A percentile compares a stretch with the other conserved stretches of the same genome.
Conservation (phyloP, 2,329 filamentous ascomycete species). For the Neofusicoccum cordaticola region DNA sequence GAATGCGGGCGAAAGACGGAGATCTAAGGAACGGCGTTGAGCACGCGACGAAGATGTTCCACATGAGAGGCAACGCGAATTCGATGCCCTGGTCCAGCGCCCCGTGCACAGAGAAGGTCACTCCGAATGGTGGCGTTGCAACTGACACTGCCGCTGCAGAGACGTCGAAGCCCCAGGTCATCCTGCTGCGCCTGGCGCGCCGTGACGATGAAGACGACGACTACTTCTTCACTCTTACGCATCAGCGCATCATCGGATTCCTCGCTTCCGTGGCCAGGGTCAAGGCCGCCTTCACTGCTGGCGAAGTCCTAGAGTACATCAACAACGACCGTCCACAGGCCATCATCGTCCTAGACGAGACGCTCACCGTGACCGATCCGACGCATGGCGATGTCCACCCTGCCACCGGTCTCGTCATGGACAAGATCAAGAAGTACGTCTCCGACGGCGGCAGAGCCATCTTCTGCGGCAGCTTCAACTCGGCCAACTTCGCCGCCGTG, state of each 20-base stretch:
- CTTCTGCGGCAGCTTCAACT: not conserved
- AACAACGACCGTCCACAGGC: not conserved
- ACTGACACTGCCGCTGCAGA: not conserved
- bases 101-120: not conserved
- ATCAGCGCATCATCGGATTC: not conserved
- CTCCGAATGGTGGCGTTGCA: not conserved
- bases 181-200: not conserved
- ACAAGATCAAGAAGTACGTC: not conserved
- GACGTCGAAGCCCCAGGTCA: not conserved
- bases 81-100: not conserved
- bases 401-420: not conserved
- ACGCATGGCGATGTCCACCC: not conserved
- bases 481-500: not conserved
- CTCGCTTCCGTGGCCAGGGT: not conserved
- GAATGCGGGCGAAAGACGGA: not conserved
- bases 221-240: not conserved
- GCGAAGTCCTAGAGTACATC: not conserved
- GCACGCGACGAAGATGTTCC: not conserved
- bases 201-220: not conserved
- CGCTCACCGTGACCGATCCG: not conserved
- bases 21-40: not conserved
- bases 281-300: not conserved
- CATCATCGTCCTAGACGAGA: not conserved
- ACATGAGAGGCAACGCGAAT: not conserved
- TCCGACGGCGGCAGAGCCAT: not conserved